Conservation (phyloP, 1,284 basidiomycete species). For the Sporisorium graminicola region DNA sequence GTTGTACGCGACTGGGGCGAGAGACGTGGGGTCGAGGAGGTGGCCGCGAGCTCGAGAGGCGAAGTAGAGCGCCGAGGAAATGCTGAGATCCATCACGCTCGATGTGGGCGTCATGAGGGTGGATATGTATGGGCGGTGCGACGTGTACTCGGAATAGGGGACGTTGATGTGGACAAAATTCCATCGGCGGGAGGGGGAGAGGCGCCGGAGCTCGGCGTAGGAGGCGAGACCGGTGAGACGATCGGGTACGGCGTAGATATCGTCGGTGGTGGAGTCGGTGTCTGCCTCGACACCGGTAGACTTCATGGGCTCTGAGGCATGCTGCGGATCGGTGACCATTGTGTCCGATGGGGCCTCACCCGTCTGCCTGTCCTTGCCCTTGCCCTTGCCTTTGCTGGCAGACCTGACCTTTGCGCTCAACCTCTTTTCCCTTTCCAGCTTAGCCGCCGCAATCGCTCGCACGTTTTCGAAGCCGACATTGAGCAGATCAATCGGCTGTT, state of each 20-base stretch:
- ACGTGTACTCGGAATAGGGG: constrained; percentile 77
- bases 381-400: neutral
- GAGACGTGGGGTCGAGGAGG: neutral
- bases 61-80: constrained; percentile 91
- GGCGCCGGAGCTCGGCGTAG: constrained; percentile 78
- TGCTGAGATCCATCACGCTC: constrained; percentile 76
- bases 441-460: constrained; percentile 73
- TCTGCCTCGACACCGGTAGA: neutral
- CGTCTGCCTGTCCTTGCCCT: neutral
- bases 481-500: constrained; percentile 84
- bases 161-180: constrained; percentile 93
- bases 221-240: constrained; percentile 83
- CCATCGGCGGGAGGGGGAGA: constrained; percentile 84
- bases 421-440: constrained; percentile 55
- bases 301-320: neutral
- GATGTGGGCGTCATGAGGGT: constrained; percentile 53
- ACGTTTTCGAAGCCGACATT: constrained; percentile 98
- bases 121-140: constrained; percentile 12
- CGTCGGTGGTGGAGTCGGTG: constrained; percentile 1
- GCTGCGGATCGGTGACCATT: neutral
- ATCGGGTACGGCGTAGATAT: constrained; percentile 81
- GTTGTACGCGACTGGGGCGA: constrained; percentile 72
- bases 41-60: constrained; percentile 78
- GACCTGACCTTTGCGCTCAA: constrained; percentile 11
- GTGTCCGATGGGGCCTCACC: neutral